These are phyloP conservation scores for Beta lomatogona DNA, from an alignment of 179 eudicot species.

Conservation along the genomic window DNA sequence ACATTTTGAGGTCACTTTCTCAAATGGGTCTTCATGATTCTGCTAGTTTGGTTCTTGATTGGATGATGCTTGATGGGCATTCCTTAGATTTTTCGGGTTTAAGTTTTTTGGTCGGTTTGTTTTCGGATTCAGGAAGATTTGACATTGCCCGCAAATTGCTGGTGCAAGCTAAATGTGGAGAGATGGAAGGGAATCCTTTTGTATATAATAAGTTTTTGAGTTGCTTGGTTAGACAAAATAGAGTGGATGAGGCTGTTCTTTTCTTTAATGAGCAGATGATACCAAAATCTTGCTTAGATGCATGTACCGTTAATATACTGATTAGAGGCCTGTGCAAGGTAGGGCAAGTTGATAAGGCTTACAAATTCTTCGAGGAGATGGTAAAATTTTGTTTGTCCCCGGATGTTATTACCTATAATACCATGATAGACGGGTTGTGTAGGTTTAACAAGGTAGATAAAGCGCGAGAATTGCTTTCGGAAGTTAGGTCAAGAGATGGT, in stretches of 20 bases:
- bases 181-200: constrained; percentile 35
- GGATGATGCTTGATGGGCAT: constrained; percentile 66
- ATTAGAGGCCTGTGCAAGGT: constrained; percentile 69
- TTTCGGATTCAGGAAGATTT: constrained; percentile 52
- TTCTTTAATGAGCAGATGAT: constrained; percentile 60
- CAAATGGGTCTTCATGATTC: constrained; percentile 52
- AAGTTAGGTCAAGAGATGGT: constrained; percentile 44
- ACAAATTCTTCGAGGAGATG: constrained; percentile 54
- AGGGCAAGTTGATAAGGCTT: constrained; percentile 57
- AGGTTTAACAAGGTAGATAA: constrained; percentile 51
- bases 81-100: constrained; percentile 38
- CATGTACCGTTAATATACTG: constrained; percentile 68
- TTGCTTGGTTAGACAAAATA: constrained; percentile 47
- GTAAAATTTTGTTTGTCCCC: constrained; percentile 57
- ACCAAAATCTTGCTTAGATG: constrained; percentile 47
- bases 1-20: constrained; percentile 62
- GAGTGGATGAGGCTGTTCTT: constrained; percentile 62
- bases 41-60: constrained; percentile 58
- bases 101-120: constrained; percentile 47
- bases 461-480: constrained; percentile 51
- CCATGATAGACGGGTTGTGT: constrained; percentile 68
- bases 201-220: constrained; percentile 66
- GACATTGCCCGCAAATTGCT: constrained; percentile 55
- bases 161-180: constrained; percentile 35
- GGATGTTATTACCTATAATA: constrained; percentile 65